Evolutionary conservation across 2,329 filamentous ascomycete genomes (phyloP).

Genomic region (Cordyceps tenuipes): DNA sequence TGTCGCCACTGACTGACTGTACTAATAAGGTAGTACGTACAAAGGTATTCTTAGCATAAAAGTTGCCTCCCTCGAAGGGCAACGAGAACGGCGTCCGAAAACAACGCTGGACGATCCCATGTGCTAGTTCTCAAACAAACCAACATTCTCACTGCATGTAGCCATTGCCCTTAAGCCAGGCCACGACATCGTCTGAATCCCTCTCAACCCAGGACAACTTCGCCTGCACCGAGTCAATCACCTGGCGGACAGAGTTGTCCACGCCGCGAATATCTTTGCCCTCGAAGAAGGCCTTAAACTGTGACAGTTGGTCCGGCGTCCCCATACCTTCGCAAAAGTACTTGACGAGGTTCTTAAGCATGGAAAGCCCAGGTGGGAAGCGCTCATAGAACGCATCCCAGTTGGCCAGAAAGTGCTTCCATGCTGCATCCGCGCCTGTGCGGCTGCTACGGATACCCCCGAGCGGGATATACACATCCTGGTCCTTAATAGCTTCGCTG

Average conservation of each 20-base stretch:
- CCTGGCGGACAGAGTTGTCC: slow-evolving; percentile 84
- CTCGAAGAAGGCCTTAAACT: slow-evolving; percentile 73
- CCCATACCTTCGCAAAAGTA: slow-evolving; percentile 79
- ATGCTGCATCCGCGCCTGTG: slow-evolving; percentile 72
- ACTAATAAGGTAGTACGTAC: too few species aligned
- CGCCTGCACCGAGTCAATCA: slow-evolving; percentile 71
- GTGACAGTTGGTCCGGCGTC: slow-evolving; percentile 61
- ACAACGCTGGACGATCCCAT: too few species aligned
- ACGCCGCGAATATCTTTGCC: slow-evolving; percentile 76
- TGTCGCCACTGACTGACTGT: too few species aligned
- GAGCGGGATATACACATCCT: slow-evolving; percentile 89
- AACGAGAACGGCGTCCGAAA: too few species aligned
- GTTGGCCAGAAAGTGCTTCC: slow-evolving; percentile 74
- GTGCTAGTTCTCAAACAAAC: background rate
- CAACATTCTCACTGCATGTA: slow-evolving; percentile 16
- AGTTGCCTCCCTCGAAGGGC: too few species aligned
- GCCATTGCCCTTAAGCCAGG: slow-evolving; percentile 38
- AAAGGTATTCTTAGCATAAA: too few species aligned
- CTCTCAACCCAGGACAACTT: slow-evolving; percentile 76
- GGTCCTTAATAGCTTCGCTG: slow-evolving; percentile 73
- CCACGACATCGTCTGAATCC: slow-evolving; percentile 62
- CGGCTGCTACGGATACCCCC: slow-evolving; percentile 68
- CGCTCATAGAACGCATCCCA: slow-evolving; percentile 67
- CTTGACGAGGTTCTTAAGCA: slow-evolving; percentile 76
- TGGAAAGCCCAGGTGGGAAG: slow-evolving; percentile 73